A percentile compares a stretch with the other conserved stretches of the same genome.
phyloP scores from a whole-genome alignment of 495 filamentous ascomycete species.

The Penicillium silybi region DNA sequence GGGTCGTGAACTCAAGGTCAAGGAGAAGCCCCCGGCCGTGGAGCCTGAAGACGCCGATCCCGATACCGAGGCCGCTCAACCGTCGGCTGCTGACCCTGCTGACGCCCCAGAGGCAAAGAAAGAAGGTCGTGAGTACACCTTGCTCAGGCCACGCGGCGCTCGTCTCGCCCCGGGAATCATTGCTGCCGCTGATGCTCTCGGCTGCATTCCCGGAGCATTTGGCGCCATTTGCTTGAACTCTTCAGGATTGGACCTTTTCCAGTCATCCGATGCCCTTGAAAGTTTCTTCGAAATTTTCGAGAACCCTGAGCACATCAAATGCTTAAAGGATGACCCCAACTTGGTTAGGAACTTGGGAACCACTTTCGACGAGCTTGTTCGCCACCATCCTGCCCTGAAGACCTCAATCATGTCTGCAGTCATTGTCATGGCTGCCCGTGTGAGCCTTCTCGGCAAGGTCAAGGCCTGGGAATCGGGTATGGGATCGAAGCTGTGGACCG shows the following conservation, averaged over 20 bases:
- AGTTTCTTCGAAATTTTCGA: constrained; percentile 94
- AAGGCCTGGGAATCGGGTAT: constrained; percentile 63
- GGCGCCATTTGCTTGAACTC: constrained; percentile 92
- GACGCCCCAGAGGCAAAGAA: constrained; percentile 14
- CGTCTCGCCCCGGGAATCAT: constrained; percentile 72
- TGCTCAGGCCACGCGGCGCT: constrained; percentile 30
- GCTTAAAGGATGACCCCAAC: constrained; percentile 65
- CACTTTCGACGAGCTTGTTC: constrained; percentile 89
- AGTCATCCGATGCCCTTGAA: constrained; percentile 73
- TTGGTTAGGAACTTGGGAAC: constrained; percentile 58
- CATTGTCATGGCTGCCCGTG: constrained; percentile 76
- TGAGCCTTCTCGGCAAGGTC: constrained; percentile 62
- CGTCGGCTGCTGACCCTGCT: constrained; percentile 13
- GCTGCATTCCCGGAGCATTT: constrained; percentile 77
- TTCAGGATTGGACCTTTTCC: constrained; percentile 83
- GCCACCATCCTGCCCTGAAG: constrained; percentile 85
- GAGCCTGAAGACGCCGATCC: constrained; percentile 21
- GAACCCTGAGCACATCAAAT: constrained; percentile 82
- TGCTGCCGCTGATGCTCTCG: constrained; percentile 79
- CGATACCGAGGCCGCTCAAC: constrained; percentile 21
- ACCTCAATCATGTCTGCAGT: constrained; percentile 73
- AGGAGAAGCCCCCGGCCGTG: constrained; percentile 28
- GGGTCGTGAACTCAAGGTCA: constrained; percentile 36
- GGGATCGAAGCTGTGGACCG: constrained; percentile 75
- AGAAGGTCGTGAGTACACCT: constrained; percentile 29